Base-by-base conservation (phyloP, 225 moss, liverwort and hornwort species). In the Physcomitrium patens region DNA sequence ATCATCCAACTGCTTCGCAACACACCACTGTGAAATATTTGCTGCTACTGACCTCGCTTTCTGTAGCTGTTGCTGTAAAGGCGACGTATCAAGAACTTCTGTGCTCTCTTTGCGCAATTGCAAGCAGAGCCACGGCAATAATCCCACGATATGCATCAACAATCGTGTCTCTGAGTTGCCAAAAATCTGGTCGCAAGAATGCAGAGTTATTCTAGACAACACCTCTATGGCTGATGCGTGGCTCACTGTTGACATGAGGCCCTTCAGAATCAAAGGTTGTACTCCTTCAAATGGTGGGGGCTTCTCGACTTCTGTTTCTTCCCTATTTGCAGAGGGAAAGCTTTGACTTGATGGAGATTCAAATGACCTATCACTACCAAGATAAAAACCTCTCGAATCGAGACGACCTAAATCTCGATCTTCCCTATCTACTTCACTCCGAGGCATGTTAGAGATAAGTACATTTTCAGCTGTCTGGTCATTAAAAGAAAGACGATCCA, bases 151-250 rank as follows among this genome's bases (percentile, higher is more conserved):
- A 67, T 99, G 99, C 99, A 99, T 99, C 76, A 99, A 74, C 77
- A 99, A 80, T 65, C 99, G 84, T 50, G 99, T 99, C 62, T 99
- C 99, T 12, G 99, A 99, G 77, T 95, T 90, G 78, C 99, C 99
- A 82, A 99, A 99, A 76, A 99, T 99, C 66, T 93, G 91, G 77
- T 99, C 99, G 78, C 99, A 95, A 3, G 99, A 95, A 85, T 93
- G 91, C 57, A 99, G 76, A 63, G 99, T 99, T 69, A 99, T 99
- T 71, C 95, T 88, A 14, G 95, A 99, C 63, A 99, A 84, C 63
- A 99, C 99, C 82, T 99, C 99, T 45, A 99, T 95, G n/a, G 95
- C 99, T 58, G 99, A 99, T 63, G 99, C 93, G 90, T 99, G 99
- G 84, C 99, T 99, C 42, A 99, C 99, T 49, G 91, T 95, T 53